phyloP scores from a whole-genome alignment of 2,329 filamentous ascomycete species.

The Diaporthe sp. region DNA sequence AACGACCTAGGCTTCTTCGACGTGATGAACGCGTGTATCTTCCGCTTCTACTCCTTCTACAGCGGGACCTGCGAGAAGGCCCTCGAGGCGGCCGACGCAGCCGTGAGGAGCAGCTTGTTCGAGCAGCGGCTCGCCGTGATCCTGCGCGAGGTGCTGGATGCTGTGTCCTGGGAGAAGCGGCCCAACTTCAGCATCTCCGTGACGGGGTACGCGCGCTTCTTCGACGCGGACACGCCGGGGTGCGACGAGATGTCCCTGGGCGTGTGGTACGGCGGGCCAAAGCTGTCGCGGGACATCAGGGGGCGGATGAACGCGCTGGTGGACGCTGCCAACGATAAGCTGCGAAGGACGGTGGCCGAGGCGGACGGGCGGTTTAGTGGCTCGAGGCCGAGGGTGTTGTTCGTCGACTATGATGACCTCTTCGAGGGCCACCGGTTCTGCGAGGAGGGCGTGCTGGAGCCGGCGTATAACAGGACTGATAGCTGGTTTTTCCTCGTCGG shows the following conservation, averaged over 20 bases:
- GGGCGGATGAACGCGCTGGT: conserved; percentile 57
- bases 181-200: conserved; percentile 55
- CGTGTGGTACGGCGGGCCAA: conserved; percentile 57
- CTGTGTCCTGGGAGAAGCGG: conserved; percentile 55
- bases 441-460: conserved; percentile 48
- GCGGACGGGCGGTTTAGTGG: conserved; percentile 50
- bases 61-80: conserved; percentile 56
- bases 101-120: conserved; percentile 49
- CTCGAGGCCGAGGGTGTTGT: conserved; percentile 48
- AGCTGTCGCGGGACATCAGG: conserved; percentile 51
- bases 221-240: conserved; percentile 54
- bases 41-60: conserved; percentile 60
- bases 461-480: conserved; percentile 53
- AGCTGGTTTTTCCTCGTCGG: conserved; percentile 62
- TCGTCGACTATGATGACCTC: conserved; percentile 55
- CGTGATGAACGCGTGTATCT: conserved; percentile 61
- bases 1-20: conserved; percentile 62
- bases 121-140: conserved; percentile 51
- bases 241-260: conserved; percentile 58
- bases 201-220: conserved; percentile 60
- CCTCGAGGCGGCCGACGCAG: conserved; percentile 47
- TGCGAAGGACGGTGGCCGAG: conserved; percentile 46
- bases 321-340: conserved; percentile 52
- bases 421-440: conserved; percentile 58
- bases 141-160: conserved; percentile 56